Percentiles rank a stretch among this genome's conserved stretches.
Conservation (phyloP, 192 early-diverging fungal species). For the Dissophora ornata region DNA sequence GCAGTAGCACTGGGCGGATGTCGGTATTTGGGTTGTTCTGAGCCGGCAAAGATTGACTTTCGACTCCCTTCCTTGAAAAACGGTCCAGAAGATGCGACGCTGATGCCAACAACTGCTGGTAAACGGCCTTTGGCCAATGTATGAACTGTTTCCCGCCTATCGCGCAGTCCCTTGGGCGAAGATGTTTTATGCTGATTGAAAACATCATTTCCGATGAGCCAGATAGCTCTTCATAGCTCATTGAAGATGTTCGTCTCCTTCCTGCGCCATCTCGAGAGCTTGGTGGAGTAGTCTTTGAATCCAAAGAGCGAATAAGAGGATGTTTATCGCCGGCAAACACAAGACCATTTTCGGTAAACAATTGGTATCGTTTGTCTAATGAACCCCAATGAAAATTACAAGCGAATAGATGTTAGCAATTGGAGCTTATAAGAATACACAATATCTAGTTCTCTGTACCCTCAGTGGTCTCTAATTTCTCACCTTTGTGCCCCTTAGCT, state of each 20-base stretch:
- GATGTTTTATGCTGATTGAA: constrained; percentile 44
- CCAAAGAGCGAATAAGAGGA: constrained; percentile 14
- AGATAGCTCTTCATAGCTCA: constrained; percentile 5
- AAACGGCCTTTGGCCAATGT: neutral
- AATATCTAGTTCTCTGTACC: no score
- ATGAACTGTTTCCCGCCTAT: neutral
- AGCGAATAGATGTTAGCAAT: neutral
- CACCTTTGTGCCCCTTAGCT: neutral
- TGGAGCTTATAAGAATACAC: neutral
- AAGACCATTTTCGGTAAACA: constrained; percentile 20
- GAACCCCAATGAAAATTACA: neutral
- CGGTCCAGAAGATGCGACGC: constrained; percentile 2
- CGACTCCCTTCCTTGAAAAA: neutral
- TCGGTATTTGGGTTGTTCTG: neutral
- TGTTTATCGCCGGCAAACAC: constrained; percentile 31
- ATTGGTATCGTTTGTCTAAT: constrained; percentile 3
- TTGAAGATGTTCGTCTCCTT: neutral
- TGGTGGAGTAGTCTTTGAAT: constrained; percentile 13
- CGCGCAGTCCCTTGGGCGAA: constrained; percentile 3
- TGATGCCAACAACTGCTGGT: neutral
- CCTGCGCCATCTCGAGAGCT: constrained; percentile 12
- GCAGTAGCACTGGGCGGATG: constrained; percentile 17
- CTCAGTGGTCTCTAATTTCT: neutral
- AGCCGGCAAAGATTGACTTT: no score
- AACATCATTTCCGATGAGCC: constrained; percentile 27